Evolutionary conservation across 768 basidiomycete species (phyloP), one percentile per base, ranked within the genome.

Genomic region (Boletus sensibilis): DNA sequence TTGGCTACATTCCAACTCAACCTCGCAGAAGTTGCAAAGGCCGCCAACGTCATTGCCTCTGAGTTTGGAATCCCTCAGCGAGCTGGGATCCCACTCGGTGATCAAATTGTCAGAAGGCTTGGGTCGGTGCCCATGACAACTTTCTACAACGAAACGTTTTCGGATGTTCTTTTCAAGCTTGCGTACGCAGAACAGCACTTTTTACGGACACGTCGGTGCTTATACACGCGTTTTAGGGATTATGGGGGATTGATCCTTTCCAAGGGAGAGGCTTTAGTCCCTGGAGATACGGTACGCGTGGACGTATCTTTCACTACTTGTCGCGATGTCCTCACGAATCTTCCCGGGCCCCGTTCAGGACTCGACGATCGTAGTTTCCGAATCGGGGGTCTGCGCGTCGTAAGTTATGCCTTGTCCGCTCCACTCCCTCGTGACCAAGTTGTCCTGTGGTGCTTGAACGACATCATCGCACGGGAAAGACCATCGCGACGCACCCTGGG

Each of bases 151-250:
- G 50, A 31, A 34, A 21, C 40, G 21, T 52, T 52, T 23, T 52
- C 40, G 3, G 50, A 52, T 13, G 42, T 52, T n/a, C 50, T 52
- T 29, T 52, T 52, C 40, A 52, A 52, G 40, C 21, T 52, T 33
- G 50, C 50, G 50, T 50, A 41, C 6, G 50, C n/a, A 25, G n/a
- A 20, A 38, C n/a, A 14, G 16, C 5, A n/a, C 18, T 21, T 50
- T 31, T 34, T 13, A 25, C 25, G 4, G 12, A 13, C 33, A 11
- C 33, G 12, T 25, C 25, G 25, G 25, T 25, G 25, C 33, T 50
- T 5, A 50, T 16, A 12, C 7, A 16, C n/a, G 11, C n/a, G 20
- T 50, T 25, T 41, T 38, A 50, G 50, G 39, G 29, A 50, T 21
- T 50, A 50, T 18, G 50, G 39, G 21, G 50, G 50, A 21, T 12